Evolutionary conservation across 768 basidiomycete genomes (phyloP).

Genomic region (Rhodotorula graminis): DNA sequence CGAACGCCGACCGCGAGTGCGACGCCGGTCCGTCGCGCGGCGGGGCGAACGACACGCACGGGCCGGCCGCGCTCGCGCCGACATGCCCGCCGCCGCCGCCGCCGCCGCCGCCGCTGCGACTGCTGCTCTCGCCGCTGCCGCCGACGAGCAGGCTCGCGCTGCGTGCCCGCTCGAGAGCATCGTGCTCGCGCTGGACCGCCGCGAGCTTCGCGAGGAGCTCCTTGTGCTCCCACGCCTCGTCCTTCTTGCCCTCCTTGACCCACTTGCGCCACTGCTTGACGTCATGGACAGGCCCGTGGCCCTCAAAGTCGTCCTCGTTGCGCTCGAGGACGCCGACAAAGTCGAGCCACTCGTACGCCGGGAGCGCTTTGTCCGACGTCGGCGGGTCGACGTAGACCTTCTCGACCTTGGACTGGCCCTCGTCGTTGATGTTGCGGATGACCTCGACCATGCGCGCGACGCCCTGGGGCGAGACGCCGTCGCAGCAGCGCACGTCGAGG

Average conservation of each 20-base stretch:
- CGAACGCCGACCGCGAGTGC: no score
- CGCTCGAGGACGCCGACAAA: constrained; percentile 28
- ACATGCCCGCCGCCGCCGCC: no score
- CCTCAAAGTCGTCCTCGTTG: constrained; percentile 20
- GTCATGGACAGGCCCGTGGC: constrained; percentile 17
- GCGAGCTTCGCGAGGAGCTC: no score
- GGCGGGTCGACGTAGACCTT: constrained; percentile 12
- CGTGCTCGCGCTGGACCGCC: not conserved
- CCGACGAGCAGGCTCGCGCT: not conserved
- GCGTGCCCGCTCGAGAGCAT: not conserved
- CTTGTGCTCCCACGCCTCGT: no score
- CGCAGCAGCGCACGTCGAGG: constrained; percentile 23
- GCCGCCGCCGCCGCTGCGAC: not conserved
- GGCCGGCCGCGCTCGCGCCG: no score
- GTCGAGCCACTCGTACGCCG: constrained; percentile 28
- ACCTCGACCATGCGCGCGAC: constrained; percentile 35
- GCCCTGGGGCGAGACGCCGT: constrained; percentile 11
- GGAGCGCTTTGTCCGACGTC: not conserved
- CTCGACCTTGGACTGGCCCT: constrained; percentile 10
- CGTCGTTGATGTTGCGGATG: constrained; percentile 1
- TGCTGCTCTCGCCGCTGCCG: no score
- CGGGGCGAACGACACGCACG: no score
- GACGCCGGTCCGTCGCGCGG: no score
- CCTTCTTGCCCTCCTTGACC: not conserved
- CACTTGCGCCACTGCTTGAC: not conserved